A percentile compares a stretch with the other conserved stretches of the same genome.
Conservation (phyloP, 139 green algal genomes). For the Micractinium sp. region DNA sequence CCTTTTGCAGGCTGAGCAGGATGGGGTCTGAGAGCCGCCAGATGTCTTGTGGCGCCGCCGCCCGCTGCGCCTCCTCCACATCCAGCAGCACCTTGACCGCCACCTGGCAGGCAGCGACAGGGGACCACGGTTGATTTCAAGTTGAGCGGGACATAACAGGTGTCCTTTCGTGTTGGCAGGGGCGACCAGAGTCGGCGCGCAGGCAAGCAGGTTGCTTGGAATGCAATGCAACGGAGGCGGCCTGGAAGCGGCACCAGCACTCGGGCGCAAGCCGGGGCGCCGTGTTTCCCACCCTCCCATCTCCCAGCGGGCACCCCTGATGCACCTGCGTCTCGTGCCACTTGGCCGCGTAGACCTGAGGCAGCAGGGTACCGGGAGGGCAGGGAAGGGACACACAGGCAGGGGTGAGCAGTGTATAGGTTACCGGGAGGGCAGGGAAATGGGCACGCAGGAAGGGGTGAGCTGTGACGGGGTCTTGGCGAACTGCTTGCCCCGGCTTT, state of each 20-base stretch:
- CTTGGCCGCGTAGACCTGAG: conserved; percentile 49
- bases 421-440: neutral
- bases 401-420: neutral
- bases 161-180: too few species aligned
- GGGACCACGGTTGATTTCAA: too few species aligned
- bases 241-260: too few species aligned
- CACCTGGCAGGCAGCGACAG: neutral
- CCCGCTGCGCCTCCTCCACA: conserved; percentile 26
- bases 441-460: too few species aligned
- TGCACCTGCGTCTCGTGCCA: conserved; percentile 66
- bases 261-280: neutral
- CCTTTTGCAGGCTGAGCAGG: conserved; percentile 29
- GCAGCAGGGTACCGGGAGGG: conserved; percentile 36
- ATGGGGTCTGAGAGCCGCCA: conserved; percentile 21
- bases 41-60: conserved; percentile 31
- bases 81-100: conserved; percentile 62
- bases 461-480: too few species aligned
- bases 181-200: too few species aligned
- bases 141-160: too few species aligned
- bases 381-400: neutral
- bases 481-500: too few species aligned
- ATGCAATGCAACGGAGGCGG: neutral
- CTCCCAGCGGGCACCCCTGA: too few species aligned
- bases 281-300: too few species aligned
- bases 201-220: neutral